phyloP scores from a whole-genome alignment of 352 stramenopile species.

The Pythium rhizo-oryzae region DNA sequence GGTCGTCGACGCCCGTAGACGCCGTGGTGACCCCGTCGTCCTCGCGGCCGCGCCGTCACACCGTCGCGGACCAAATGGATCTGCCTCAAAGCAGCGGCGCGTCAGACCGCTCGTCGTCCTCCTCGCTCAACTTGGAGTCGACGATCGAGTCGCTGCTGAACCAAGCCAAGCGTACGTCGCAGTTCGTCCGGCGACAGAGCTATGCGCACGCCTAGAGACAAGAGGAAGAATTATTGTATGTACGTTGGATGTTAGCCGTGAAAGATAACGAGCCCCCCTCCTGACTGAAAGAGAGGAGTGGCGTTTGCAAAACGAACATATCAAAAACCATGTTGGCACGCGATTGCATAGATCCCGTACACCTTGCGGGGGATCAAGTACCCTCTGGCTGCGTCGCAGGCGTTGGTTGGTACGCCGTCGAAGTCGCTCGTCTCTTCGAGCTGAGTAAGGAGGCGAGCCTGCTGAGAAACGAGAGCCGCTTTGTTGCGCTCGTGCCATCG shows the following conservation, averaged over 20 bases:
- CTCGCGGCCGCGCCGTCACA: constrained; percentile 25
- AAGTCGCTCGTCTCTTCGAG: not conserved
- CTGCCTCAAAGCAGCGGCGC: constrained; percentile 18
- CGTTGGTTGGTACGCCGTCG: not conserved
- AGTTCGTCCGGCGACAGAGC: constrained; percentile 31
- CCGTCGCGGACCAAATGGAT: constrained; percentile 53
- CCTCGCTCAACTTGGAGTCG: constrained; percentile 61
- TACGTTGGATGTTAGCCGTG: constrained; percentile 19
- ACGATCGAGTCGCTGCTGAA: constrained; percentile 77
- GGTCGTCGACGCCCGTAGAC: constrained; percentile 19
- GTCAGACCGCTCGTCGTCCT: constrained; percentile 45
- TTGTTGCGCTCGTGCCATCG: not conserved
- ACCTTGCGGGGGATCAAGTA: too few species aligned
- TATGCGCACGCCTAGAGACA: constrained; percentile 17
- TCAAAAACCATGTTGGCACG: not conserved
- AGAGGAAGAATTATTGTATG: constrained; percentile 5
- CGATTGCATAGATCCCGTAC: not conserved
- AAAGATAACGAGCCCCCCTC: not conserved
- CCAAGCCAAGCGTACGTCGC: constrained; percentile 67
- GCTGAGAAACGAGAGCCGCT: not conserved
- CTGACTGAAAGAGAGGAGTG: not conserved
- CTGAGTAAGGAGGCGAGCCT: constrained; percentile 4
- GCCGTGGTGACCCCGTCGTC: not conserved
- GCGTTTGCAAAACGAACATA: constrained; percentile 3
- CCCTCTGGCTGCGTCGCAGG: too few species aligned